Base-by-base conservation (phyloP, 2,329 filamentous ascomycete species). In the Fusarium sp. region DNA sequence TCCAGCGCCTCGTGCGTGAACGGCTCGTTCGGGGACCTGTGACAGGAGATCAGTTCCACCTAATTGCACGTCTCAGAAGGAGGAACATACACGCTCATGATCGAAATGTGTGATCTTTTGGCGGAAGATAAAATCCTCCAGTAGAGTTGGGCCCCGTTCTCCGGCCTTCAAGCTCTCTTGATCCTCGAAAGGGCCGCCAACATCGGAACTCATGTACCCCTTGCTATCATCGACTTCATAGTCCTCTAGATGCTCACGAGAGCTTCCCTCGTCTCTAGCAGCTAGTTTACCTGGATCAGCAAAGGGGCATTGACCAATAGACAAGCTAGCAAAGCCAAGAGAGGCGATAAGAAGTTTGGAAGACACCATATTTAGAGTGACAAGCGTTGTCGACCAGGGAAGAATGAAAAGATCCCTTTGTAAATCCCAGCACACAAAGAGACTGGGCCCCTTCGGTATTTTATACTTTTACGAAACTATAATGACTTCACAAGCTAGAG, bases 71-170 rank as follows among this genome's bases (percentile, higher is more conserved):
- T 39, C 22, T 33, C 9, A 7, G 22, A 43, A 20, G 33, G 7
- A 13, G 23, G 7, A 39, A 8, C 80, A 73, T 78, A 90, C 90
- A 22, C 90, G 82, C 73, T 92, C 90, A 70, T 92, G 90, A 58
- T 92, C 89, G 71, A 92, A 92, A 54, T 85, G 87, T 47, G 87
- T 87, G 41, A 91, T 90, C 80, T 91, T 92, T 72, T 93, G 89
- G 32, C 90, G 84, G 74, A 91, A 89, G 66, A 90, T 88, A 50
- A 90, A 92, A 74, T 93, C 91, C 72, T 93, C 91, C 1, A 93
- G 79, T 20, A 93, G 79, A 1, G 88, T 90, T 2, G 90, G 85
- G 2, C 91, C 91, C 44, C 90, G 82, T 9, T 85, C 82, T 4
- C 91, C 91, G n/a, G 85, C 89, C 71, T 84, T 89, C 37, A 93